Percentiles rank a stretch among this genome's conserved stretches.
Evolutionary conservation across 2,329 filamentous ascomycete genomes (phyloP).

Genomic region (Botrytis tulipae): DNA sequence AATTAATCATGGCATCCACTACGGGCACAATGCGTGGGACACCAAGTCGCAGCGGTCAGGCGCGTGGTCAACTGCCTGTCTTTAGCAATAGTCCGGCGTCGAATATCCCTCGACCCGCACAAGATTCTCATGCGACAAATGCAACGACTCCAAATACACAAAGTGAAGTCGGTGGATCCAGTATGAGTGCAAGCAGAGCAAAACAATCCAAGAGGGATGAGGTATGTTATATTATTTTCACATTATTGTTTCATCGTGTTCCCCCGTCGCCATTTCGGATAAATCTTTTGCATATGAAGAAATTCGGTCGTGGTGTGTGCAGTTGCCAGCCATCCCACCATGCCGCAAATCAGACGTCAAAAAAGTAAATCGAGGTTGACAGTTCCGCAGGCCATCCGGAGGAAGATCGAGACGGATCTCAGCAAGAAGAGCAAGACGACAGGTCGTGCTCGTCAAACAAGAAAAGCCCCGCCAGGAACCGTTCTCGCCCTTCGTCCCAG

Average conservation of each 20-base stretch:
- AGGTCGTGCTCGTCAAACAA: slow-evolving; percentile 75
- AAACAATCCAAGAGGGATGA: slow-evolving; percentile 98
- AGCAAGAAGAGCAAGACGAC: slow-evolving; percentile 91
- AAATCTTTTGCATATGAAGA: background rate
- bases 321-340: slow-evolving; percentile 1
- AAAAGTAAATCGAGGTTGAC: slow-evolving; percentile 19
- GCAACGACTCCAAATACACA: slow-evolving; percentile 43
- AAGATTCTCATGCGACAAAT: slow-evolving; percentile 52
- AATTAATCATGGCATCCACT: slow-evolving; percentile 36
- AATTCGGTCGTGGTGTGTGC: background rate
- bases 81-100: slow-evolving; percentile 64
- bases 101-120: slow-evolving; percentile 69
- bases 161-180: slow-evolving; percentile 55
- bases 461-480: slow-evolving; percentile 93
- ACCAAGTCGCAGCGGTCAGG: slow-evolving; percentile 57
- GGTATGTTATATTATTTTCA: slow-evolving; percentile 55
- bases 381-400: slow-evolving; percentile 76
- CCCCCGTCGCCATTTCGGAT: background rate
- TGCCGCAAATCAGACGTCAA: slow-evolving; percentile 21
- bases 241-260: background rate
- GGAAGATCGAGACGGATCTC: slow-evolving; percentile 95
- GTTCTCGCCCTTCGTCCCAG: slow-evolving; percentile 95
- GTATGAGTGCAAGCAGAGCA: slow-evolving; percentile 88
- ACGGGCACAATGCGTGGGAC: slow-evolving; percentile 65
- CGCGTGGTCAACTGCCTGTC: slow-evolving; percentile 54